Conservation (phyloP, 2,329 filamentous ascomycete species). For the Pseudopyrenochaeta lycopersici region DNA sequence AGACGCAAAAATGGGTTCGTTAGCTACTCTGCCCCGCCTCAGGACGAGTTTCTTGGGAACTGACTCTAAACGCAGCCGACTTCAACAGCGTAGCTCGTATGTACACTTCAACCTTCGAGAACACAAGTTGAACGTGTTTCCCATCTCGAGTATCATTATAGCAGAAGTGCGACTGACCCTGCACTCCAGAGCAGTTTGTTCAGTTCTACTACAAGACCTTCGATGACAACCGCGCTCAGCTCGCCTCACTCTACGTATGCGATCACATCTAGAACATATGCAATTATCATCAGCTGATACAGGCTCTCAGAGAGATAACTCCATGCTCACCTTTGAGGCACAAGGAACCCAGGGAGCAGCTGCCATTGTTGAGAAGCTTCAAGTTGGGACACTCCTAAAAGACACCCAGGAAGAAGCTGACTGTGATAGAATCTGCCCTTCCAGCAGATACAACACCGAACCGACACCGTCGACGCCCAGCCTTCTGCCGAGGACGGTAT, state of each 20-base stretch:
- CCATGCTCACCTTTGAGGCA: constrained; percentile 94
- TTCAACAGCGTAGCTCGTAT: constrained; percentile 22
- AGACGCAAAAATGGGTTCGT: constrained; percentile 21
- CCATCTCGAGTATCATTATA: neutral
- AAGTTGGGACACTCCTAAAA: constrained; percentile 62
- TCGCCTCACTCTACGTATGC: constrained; percentile 83
- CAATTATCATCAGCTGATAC: constrained; percentile 9
- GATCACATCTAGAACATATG: constrained; percentile 9
- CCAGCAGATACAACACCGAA: constrained; percentile 79
- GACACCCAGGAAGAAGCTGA: constrained; percentile 22
- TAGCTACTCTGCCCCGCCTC: constrained; percentile 8
- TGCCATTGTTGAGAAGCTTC: constrained; percentile 81
- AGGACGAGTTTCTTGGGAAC: neutral
- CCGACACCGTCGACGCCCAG: constrained; percentile 83
- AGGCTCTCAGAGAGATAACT: constrained; percentile 66
- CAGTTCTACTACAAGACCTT: constrained; percentile 91
- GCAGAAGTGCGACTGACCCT: constrained; percentile 20
- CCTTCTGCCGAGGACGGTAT: constrained; percentile 75
- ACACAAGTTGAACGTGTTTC: neutral
- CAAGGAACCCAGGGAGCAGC: constrained; percentile 69
- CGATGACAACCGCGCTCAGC: constrained; percentile 72
- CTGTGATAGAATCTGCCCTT: constrained; percentile 75
- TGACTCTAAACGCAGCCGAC: constrained; percentile 14
- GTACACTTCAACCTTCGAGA: constrained; percentile 3
- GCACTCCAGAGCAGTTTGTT: constrained; percentile 79